Evolutionary conservation across 768 basidiomycete species (phyloP), one percentile per base, ranked within the genome.

Genomic region (Xerocomus spinulosus): DNA sequence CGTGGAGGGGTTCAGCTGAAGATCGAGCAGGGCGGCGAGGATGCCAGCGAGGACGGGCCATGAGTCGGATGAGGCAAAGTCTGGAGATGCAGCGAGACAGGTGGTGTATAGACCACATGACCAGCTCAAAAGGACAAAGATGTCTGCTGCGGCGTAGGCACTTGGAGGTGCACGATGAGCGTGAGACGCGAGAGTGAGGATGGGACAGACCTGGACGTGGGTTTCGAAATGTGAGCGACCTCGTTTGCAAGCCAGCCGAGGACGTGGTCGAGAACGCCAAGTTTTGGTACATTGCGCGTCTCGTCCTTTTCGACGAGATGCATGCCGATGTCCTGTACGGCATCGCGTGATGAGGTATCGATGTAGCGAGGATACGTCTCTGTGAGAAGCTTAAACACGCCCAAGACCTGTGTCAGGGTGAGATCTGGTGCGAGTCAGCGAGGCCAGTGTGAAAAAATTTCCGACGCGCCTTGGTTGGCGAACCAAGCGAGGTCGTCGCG

Each of bases 341-440:
- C 87, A 46, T 80, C 75, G 51, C 83, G 74, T 1, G 91, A 93
- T 40, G 73, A 60, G 3, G 74, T 64, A 62, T 94, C 92, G 36
- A 80, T 70, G 72, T 92, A 92, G 56, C 85, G 80, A 14, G 87
- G 81, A 64, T 90, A 87, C 0, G 87, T 92, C 43, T 80, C 68
- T 2, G 83, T 85, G 41, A 93, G 68, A 5, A 92, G 70, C 49
- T 75, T 74, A 65, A 93, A 85, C 21, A 92, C 58, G 59, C 90
- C 89, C 67, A 83, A 55, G 17, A 70, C 72, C 59, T 87, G 84
- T 0, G 78, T 71, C 42, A 83, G 66, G 29, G 67, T 70, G 44
- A 88, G 68, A 57, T 83, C 87, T 90, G 52, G 23, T 18, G 29
- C 38, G 21, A 15, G 49, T 53, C n/a, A 52, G 52, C 42, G 2